Evolutionary conservation across 768 basidiomycete genomes (phyloP).

Genomic region (Kwoniella newhampshirensis): DNA sequence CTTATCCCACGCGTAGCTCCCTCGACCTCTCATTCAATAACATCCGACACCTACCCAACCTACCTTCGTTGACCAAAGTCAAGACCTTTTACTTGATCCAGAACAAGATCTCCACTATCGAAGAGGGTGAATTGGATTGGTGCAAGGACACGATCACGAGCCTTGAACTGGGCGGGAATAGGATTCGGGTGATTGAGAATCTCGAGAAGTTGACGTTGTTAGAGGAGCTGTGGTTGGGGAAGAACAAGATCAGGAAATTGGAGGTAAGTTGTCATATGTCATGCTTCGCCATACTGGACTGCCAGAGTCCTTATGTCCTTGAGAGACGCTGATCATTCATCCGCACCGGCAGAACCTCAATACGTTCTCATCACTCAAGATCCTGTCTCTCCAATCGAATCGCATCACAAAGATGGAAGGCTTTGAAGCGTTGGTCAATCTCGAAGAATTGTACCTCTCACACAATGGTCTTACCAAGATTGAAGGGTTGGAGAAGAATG

Average conservation of each 20-base stretch:
- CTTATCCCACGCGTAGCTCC: slow-evolving; percentile 57
- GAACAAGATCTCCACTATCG: slow-evolving; percentile 84
- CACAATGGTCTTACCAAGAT: slow-evolving; percentile 85
- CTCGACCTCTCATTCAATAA: slow-evolving; percentile 96
- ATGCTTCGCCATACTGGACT: no score
- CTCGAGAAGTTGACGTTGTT: slow-evolving; percentile 75
- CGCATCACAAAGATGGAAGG: slow-evolving; percentile 84
- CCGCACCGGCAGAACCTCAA: slow-evolving; percentile 63
- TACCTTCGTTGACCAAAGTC: slow-evolving; percentile 60
- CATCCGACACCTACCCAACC: slow-evolving; percentile 59
- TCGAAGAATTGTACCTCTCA: slow-evolving; percentile 89
- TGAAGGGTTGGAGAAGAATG: slow-evolving; percentile 83
- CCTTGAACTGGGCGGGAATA: slow-evolving; percentile 91
- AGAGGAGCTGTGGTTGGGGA: slow-evolving; percentile 94
- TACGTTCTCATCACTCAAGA: slow-evolving; percentile 69
- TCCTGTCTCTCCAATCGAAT: slow-evolving; percentile 84
- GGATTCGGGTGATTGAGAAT: slow-evolving; percentile 86
- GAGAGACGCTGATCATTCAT: slow-evolving; percentile 1
- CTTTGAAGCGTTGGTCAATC: slow-evolving; percentile 66
- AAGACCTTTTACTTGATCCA: slow-evolving; percentile 90
- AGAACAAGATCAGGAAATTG: slow-evolving; percentile 90
- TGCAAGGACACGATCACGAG: slow-evolving; percentile 65
- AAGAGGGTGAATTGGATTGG: slow-evolving; percentile 60
- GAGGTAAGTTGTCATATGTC: slow-evolving; percentile 64
- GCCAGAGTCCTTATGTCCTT: no score